phyloP scores from a whole-genome alignment of 202 grass and related monocot genomes.

The Cymbopogon flexuosus region DNA sequence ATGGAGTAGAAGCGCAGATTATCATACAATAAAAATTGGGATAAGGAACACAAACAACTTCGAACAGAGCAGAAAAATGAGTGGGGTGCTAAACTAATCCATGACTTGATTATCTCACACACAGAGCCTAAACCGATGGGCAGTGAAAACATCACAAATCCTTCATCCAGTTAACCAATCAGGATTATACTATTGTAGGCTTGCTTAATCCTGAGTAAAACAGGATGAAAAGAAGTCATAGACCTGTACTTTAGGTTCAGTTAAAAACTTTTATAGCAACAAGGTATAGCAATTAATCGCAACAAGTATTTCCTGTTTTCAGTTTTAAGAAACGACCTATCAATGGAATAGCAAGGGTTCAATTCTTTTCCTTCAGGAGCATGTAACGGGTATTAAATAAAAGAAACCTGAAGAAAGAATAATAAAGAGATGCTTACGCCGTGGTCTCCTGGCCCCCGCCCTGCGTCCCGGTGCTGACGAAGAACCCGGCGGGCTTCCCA shows the following conservation, averaged over 20 bases:
- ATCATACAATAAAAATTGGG: neutral
- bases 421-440: conserved; percentile 55
- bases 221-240: neutral
- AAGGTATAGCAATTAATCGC: neutral
- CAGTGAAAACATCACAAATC: neutral
- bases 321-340: neutral
- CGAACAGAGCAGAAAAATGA: neutral
- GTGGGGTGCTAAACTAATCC: neutral
- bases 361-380: neutral
- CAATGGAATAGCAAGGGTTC: conserved; percentile 1
- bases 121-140: neutral
- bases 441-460: conserved; percentile 97
- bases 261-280: neutral
- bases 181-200: neutral
- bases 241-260: neutral
- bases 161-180: neutral
- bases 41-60: neutral
- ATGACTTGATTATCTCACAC: neutral
- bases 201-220: neutral
- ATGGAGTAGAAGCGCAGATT: neutral
- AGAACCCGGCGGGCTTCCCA: conserved; percentile 89
- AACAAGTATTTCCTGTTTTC: neutral
- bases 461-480: conserved; percentile 93
- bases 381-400: neutral
- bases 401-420: conserved; percentile 18